A percentile compares a stretch with the other conserved stretches of the same genome.
These are phyloP conservation scores for Cyberlindnera samutprakarnensis DNA, from an alignment of 805 yeast species.

Conservation along the genomic window DNA sequence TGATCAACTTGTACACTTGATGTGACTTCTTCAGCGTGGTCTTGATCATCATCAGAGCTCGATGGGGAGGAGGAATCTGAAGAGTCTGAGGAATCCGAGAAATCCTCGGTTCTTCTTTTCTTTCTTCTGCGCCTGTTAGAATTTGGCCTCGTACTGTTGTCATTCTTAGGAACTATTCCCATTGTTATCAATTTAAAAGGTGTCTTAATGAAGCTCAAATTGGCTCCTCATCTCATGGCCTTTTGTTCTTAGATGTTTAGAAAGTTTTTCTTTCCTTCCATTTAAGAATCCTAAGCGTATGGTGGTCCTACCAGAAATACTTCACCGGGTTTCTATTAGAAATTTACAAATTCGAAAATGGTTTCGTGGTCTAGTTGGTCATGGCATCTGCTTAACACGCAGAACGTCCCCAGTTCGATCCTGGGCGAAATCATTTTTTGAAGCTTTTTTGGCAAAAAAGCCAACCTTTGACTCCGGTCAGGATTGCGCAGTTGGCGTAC, in stretches of 20 bases:
- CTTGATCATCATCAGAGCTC: not conserved
- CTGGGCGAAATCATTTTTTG: slow-evolving; percentile 91
- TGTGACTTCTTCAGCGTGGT: slow-evolving; percentile 4
- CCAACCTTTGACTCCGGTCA: no score
- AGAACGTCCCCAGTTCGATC: slow-evolving; percentile 99
- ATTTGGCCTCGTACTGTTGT: slow-evolving; percentile 8
- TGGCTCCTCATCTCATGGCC: not conserved
- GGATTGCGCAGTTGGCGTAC: no score
- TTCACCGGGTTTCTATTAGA: no score
- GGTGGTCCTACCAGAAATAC: no score
- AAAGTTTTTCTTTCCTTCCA: not conserved
- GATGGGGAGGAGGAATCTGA: slow-evolving; percentile 25
- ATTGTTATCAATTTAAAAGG: slow-evolving; percentile 3
- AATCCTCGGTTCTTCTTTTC: slow-evolving; percentile 80
- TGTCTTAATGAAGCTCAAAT: not conserved
- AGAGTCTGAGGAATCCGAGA: slow-evolving; percentile 28
- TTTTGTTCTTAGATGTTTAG: no score
- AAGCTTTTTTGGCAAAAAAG: no score
- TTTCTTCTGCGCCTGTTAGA: slow-evolving; percentile 48
- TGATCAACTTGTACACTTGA: slow-evolving; percentile 6
- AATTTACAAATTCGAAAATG: slow-evolving; percentile 27
- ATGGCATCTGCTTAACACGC: slow-evolving; percentile 99
- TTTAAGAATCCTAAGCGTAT: not conserved
- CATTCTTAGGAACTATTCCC: slow-evolving; percentile 20
- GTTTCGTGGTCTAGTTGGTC: slow-evolving; percentile 99